Percentiles rank a stretch among this genome's conserved stretches.
phyloP scores from a whole-genome alignment of 139 green algal species.

The Diplosphaera chodatii region DNA sequence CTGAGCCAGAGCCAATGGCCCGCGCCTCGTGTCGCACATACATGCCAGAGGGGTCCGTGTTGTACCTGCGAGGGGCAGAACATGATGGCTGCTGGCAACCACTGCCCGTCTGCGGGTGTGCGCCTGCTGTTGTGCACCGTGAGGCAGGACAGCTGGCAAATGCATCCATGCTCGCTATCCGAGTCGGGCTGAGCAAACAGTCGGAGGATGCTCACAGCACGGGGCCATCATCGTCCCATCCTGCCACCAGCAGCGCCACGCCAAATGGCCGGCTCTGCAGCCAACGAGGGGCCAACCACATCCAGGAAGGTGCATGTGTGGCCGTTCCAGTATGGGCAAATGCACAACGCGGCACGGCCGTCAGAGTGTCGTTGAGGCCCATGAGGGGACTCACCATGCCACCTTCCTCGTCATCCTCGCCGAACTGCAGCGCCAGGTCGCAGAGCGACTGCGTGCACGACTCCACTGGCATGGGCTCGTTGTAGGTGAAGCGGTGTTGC shows the following conservation, averaged over 20 bases:
- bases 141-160: no score
- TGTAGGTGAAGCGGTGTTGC: conserved; percentile 96
- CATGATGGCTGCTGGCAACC: no score
- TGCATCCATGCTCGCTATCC: background rate
- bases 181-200: no score
- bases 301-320: no score
- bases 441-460: conserved; percentile 85
- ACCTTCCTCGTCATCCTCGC: conserved; percentile 86
- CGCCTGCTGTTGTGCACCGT: no score
- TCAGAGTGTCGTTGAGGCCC: no score
- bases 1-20: conserved; percentile 90
- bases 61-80: no score
- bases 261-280: conserved; percentile 94
- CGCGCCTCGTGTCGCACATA: conserved; percentile 88
- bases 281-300: no score
- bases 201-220: conserved; percentile 71
- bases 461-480: conserved; percentile 95
- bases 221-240: conserved; percentile 79
- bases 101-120: no score
- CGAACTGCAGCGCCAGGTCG: conserved; percentile 93
- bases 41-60: conserved; percentile 94
- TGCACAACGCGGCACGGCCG: no score
- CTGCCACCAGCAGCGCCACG: conserved; percentile 93
- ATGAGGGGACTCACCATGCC: conserved; percentile 59
- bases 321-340: no score